Percentiles rank a stretch among this genome's conserved stretches.
These are phyloP conservation scores for Ulmus americana DNA, from an alignment of 331 rosid genomes.

Conservation along the genomic window DNA sequence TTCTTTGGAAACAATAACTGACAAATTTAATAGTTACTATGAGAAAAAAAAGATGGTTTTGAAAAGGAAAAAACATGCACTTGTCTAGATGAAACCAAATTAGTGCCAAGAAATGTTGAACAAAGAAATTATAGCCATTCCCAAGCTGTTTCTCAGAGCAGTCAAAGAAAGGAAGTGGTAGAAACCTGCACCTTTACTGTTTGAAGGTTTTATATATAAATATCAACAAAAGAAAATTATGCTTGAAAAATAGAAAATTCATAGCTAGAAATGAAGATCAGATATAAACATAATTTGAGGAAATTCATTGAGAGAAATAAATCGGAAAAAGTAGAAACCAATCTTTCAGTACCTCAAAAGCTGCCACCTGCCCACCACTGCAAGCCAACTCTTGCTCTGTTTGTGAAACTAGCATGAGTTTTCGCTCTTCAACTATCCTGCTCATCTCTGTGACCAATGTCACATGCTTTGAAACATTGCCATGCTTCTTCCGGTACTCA, in stretches of 20 bases:
- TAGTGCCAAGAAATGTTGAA: neutral
- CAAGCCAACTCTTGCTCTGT: slow-evolving; percentile 95
- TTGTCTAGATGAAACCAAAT: too few species aligned
- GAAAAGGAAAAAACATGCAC: too few species aligned
- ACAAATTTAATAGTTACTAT: too few species aligned
- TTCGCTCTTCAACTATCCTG: slow-evolving; percentile 75
- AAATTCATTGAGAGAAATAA: neutral
- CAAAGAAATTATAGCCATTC: neutral
- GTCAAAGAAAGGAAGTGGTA: neutral
- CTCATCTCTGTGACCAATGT: slow-evolving; percentile 91
- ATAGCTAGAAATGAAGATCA: neutral
- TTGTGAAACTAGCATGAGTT: slow-evolving; percentile 86
- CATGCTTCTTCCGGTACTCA: slow-evolving; percentile 92
- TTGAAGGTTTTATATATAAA: neutral
- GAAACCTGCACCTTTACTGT: neutral
- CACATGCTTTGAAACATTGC: slow-evolving; percentile 93
- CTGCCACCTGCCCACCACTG: slow-evolving; percentile 89
- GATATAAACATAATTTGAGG: neutral
- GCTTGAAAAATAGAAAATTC: neutral
- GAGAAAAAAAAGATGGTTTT: too few species aligned
- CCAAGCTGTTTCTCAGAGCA: neutral
- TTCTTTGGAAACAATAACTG: too few species aligned
- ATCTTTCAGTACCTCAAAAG: slow-evolving; percentile 66
- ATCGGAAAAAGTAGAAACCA: neutral
- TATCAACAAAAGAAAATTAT: neutral